phyloP scores from a whole-genome alignment of 208 protist species.

The Trypanosoma cruzi region DNA sequence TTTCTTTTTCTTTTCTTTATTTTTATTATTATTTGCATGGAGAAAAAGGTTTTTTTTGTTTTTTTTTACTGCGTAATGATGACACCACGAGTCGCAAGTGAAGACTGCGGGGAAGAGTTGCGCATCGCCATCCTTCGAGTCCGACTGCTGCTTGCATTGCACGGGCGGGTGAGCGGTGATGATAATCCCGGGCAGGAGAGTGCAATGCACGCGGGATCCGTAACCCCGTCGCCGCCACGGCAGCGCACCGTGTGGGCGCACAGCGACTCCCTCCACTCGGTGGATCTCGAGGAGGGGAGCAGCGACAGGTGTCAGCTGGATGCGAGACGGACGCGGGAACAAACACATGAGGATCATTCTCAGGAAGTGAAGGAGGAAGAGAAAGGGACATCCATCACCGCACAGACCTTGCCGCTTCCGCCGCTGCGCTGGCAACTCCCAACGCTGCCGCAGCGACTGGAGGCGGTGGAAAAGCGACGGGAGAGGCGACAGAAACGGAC shows the following conservation, averaged over 20 bases:
- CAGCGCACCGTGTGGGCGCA: not conserved
- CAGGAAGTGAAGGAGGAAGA: conserved; percentile 9
- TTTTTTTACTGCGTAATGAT: too few species aligned
- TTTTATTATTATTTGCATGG: too few species aligned
- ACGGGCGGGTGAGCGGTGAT: too few species aligned
- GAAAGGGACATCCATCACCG: not conserved
- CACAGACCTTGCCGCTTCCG: conserved; percentile 5
- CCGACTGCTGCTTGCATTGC: not conserved
- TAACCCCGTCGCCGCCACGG: too few species aligned
- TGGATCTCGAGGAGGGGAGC: conserved; percentile 10
- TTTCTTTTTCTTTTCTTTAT: too few species aligned
- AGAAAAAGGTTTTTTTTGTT: too few species aligned
- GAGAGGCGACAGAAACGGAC: not conserved
- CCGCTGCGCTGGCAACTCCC: conserved; percentile 9
- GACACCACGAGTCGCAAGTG: not conserved
- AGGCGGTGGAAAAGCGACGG: conserved; percentile 1
- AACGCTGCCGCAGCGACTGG: conserved; percentile 11
- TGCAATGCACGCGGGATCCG: too few species aligned
- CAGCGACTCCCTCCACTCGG: not conserved
- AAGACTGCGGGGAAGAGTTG: not conserved
- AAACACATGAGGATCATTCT: not conserved
- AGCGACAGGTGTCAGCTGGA: not conserved
- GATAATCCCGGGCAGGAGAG: too few species aligned
- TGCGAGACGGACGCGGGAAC: not conserved
- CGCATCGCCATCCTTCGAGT: conserved; percentile 7